These are phyloP conservation scores for Carex pumila DNA, from an alignment of 176 grass and related monocot genomes.

Conservation along the genomic window DNA sequence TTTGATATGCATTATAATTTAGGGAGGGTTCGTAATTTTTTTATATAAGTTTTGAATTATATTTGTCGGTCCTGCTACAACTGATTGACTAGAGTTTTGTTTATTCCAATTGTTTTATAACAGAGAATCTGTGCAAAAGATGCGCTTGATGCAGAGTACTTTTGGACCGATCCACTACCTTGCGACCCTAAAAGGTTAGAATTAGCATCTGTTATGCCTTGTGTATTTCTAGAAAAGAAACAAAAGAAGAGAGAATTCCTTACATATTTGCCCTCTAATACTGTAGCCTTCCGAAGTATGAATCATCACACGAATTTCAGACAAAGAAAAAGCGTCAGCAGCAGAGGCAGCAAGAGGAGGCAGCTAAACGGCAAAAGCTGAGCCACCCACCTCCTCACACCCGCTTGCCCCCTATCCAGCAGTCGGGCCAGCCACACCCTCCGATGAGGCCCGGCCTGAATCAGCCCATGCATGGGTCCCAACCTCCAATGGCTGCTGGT, in stretches of 20 bases:
- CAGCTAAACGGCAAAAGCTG: conserved; percentile 84
- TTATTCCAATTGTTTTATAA: conserved; percentile 7
- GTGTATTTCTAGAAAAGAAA: neutral
- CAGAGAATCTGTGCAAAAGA: conserved; percentile 97
- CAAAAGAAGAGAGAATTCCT: neutral
- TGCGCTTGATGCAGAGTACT: conserved; percentile 94
- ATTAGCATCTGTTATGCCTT: neutral
- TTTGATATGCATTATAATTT: neutral
- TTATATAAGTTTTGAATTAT: neutral
- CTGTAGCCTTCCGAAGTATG: conserved; percentile 79
- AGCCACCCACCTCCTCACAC: conserved; percentile 78
- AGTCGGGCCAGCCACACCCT: conserved; percentile 54
- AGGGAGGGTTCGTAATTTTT: neutral
- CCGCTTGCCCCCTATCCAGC: conserved; percentile 87
- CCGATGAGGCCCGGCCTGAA: conserved; percentile 48
- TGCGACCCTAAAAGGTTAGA: conserved; percentile 84
- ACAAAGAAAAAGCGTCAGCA: conserved; percentile 98
- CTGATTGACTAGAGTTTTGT: neutral
- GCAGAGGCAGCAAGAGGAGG: conserved; percentile 90
- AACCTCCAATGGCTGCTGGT: conserved; percentile 47
- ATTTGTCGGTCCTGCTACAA: neutral
- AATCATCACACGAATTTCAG: conserved; percentile 92
- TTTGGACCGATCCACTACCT: conserved; percentile 92
- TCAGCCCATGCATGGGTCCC: conserved; percentile 59
- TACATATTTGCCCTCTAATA: neutral